A percentile compares a stretch with the other conserved stretches of the same genome.
These are phyloP conservation scores for Dioscorea dumetorum DNA, from an alignment of 106 monocot genomes.

Conservation along the genomic window DNA sequence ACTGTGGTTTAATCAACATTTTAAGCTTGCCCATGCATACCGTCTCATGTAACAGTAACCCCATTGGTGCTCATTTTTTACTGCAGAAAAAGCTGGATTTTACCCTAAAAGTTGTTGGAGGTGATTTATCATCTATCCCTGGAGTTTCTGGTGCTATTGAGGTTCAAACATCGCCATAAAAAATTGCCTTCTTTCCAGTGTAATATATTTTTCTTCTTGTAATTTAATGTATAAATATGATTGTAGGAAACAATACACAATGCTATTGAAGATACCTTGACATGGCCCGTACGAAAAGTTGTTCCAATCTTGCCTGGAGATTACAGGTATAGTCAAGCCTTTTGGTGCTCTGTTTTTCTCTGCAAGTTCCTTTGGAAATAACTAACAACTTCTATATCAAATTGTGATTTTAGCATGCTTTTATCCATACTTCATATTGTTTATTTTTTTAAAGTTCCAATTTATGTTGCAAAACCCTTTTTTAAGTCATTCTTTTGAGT, in stretches of 20 bases:
- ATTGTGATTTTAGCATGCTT: no score
- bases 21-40: constrained; percentile 1
- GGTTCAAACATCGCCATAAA: constrained; percentile 19
- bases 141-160: constrained; percentile 73
- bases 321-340: constrained; percentile 50
- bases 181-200: neutral
- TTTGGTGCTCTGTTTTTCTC: no score
- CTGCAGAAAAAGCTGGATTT: constrained; percentile 78
- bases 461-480: no score
- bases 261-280: constrained; percentile 86
- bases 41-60: neutral
- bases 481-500: no score
- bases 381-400: no score
- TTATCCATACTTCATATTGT: neutral
- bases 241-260: constrained; percentile 65
- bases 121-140: constrained; percentile 63
- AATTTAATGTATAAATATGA: neutral
- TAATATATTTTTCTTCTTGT: neutral
- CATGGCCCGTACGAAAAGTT: constrained; percentile 88
- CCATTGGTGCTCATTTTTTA: neutral
- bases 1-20: neutral
- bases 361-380: no score
- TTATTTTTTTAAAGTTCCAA: no score
- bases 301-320: constrained; percentile 91
- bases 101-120: constrained; percentile 58